phyloP scores from a whole-genome alignment of 331 rosid species.

The Erythrophleum ivorense region DNA sequence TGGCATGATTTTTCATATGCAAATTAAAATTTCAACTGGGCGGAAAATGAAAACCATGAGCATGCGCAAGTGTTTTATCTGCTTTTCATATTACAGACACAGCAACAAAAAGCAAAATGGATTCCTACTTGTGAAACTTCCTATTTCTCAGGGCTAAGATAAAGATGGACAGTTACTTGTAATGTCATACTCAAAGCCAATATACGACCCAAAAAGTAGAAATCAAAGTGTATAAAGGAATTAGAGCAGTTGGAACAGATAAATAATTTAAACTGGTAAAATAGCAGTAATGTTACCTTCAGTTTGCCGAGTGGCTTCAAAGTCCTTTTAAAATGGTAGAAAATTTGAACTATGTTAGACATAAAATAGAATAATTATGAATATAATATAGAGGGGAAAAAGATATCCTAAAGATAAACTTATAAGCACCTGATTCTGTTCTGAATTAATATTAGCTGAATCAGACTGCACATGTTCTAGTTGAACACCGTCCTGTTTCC shows the following conservation, averaged over 20 bases:
- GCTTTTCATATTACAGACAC: neutral
- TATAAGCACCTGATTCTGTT: conserved; percentile 66
- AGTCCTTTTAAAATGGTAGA: conserved; percentile 47
- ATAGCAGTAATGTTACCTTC: conserved; percentile 46
- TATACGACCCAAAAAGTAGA: neutral
- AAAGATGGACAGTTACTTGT: neutral
- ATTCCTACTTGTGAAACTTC: neutral
- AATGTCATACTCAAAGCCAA: conserved; percentile 17
- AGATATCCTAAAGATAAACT: neutral
- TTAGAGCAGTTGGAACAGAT: neutral
- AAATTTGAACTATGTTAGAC: conserved; percentile 32
- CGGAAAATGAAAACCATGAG: conserved; percentile 4
- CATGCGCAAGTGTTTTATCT: neutral
- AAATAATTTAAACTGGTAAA: neutral
- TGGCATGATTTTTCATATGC: conserved; percentile 38
- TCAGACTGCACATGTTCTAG: conserved; percentile 48
- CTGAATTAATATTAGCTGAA: conserved; percentile 45
- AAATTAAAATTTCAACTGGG: conserved; percentile 11
- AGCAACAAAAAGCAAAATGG: neutral
- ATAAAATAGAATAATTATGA: conserved; percentile 25
- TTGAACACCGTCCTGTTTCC: conserved; percentile 47
- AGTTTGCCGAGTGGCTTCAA: conserved; percentile 48
- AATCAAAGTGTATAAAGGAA: neutral
- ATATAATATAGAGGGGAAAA: neutral
- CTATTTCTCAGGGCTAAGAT: neutral